Conservation (phyloP, 2,329 filamentous ascomycete genomes). For the Ampelomyces quisqualis region DNA sequence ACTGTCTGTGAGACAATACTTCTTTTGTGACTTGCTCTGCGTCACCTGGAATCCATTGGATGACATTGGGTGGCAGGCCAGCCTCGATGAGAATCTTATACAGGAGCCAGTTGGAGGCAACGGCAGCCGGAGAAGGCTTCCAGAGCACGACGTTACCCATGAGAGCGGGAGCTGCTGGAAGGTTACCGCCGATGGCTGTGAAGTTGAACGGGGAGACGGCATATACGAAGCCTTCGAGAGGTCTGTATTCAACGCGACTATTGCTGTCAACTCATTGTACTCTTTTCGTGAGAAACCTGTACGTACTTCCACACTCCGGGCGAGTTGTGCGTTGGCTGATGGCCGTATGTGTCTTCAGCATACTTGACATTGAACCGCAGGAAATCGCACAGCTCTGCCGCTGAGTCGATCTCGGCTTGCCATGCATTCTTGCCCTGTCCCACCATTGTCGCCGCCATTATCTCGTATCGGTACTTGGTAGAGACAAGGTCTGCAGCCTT, state of each 20-base stretch:
- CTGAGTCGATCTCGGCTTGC: slow-evolving; percentile 98
- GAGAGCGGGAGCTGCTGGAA: slow-evolving; percentile 77
- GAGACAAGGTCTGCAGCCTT: slow-evolving; percentile 91
- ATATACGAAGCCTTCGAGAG: slow-evolving; percentile 93
- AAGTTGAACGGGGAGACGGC: slow-evolving; percentile 96
- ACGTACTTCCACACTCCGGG: slow-evolving; percentile 79
- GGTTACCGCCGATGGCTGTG: slow-evolving; percentile 88
- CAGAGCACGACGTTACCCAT: slow-evolving; percentile 94
- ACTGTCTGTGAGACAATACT: slow-evolving; percentile 74
- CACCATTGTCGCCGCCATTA: slow-evolving; percentile 94
- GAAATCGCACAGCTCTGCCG: slow-evolving; percentile 90
- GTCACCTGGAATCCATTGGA: slow-evolving; percentile 91
- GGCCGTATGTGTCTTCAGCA: slow-evolving; percentile 83
- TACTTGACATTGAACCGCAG: slow-evolving; percentile 92
- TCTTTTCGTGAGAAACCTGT: not conserved
- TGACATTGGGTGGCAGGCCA: slow-evolving; percentile 82
- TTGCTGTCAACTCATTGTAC: slow-evolving; percentile 17
- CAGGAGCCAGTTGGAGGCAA: slow-evolving; percentile 87
- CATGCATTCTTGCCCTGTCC: slow-evolving; percentile 98
- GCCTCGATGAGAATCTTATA: slow-evolving; percentile 91
- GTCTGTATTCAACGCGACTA: slow-evolving; percentile 77
- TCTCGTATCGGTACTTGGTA: slow-evolving; percentile 91
- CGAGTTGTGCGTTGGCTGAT: slow-evolving; percentile 82
- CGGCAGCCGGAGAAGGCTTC: slow-evolving; percentile 90
- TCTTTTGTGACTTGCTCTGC: slow-evolving; percentile 79